Conservation (phyloP, 2,329 filamentous ascomycete genomes). For the Didymella pinodella region DNA sequence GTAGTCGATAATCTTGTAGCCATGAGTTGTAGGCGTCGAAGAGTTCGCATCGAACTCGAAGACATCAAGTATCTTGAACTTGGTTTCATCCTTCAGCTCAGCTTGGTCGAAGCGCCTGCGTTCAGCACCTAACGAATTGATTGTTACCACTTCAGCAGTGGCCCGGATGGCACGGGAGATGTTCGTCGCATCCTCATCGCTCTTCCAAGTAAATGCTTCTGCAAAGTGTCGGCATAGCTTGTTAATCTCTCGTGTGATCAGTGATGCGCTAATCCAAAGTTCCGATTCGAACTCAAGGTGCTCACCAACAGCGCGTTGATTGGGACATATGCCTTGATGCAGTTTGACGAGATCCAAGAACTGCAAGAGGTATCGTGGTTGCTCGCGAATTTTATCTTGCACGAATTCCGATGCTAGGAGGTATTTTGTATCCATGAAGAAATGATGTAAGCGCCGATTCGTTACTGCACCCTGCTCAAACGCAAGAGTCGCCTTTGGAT, state of each 20-base stretch:
- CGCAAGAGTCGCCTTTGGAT: slow-evolving; percentile 83
- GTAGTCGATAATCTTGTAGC: slow-evolving; percentile 75
- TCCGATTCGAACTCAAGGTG: slow-evolving; percentile 99
- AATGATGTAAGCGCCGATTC: slow-evolving; percentile 95
- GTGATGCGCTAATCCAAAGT: slow-evolving; percentile 94
- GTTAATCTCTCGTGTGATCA: slow-evolving; percentile 95
- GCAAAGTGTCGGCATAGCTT: slow-evolving; percentile 87
- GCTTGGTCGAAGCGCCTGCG: slow-evolving; percentile 82
- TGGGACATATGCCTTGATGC: slow-evolving; percentile 96
- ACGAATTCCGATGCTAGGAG: slow-evolving; percentile 89
- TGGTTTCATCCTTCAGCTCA: slow-evolving; percentile 86
- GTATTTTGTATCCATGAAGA: slow-evolving; percentile 93
- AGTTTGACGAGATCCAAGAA: slow-evolving; percentile 96
- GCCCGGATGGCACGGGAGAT: slow-evolving; percentile 76
- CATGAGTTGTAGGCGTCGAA: slow-evolving; percentile 49
- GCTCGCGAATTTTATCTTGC: slow-evolving; percentile 80
- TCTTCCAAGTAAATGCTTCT: slow-evolving; percentile 79
- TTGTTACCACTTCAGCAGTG: slow-evolving; percentile 81
- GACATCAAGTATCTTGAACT: slow-evolving; percentile 78
- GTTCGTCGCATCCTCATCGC: slow-evolving; percentile 69
- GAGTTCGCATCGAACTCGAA: slow-evolving; percentile 76
- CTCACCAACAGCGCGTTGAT: slow-evolving; percentile 87
- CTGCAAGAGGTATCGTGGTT: slow-evolving; percentile 88
- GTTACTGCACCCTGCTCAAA: slow-evolving; percentile 96
- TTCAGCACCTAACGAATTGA: slow-evolving; percentile 90